A percentile compares a stretch with the other conserved stretches of the same genome.
phyloP scores from a whole-genome alignment of 352 stramenopile genomes.

The Globisporangium radiosum region DNA sequence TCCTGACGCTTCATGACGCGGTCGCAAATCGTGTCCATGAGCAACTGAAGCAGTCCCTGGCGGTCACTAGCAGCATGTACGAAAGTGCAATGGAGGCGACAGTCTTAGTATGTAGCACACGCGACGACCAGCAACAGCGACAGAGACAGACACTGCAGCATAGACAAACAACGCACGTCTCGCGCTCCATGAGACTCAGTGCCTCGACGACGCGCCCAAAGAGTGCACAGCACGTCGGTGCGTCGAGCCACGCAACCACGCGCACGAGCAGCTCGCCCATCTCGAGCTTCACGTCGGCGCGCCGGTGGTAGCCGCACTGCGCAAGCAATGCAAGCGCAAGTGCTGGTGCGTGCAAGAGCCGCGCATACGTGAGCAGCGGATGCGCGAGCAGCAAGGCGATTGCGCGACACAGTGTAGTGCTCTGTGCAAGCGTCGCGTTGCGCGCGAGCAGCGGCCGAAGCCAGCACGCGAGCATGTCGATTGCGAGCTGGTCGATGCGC shows the following conservation, averaged over 20 bases:
- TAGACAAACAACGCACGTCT: constrained; percentile 30
- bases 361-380: constrained; percentile 49
- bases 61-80: constrained; percentile 23
- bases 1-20: constrained; percentile 33
- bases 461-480: constrained; percentile 48
- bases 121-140: no score
- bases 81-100: no score
- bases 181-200: constrained; percentile 52
- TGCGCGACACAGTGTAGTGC: constrained; percentile 41
- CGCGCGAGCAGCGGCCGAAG: constrained; percentile 37
- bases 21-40: constrained; percentile 33
- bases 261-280: constrained; percentile 53
- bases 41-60: constrained; percentile 28
- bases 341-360: constrained; percentile 28
- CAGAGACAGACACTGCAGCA: neutral
- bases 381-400: constrained; percentile 66
- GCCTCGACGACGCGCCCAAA: constrained; percentile 53
- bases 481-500: constrained; percentile 52
- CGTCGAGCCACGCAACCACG: constrained; percentile 47
- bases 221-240: constrained; percentile 31
- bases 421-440: constrained; percentile 46
- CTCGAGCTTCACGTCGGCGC: constrained; percentile 37
- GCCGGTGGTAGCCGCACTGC: constrained; percentile 56
- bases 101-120: no score
- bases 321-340: constrained; percentile 55